phyloP scores from a whole-genome alignment of 2,329 filamentous ascomycete genomes.

The Periconia sp. region DNA sequence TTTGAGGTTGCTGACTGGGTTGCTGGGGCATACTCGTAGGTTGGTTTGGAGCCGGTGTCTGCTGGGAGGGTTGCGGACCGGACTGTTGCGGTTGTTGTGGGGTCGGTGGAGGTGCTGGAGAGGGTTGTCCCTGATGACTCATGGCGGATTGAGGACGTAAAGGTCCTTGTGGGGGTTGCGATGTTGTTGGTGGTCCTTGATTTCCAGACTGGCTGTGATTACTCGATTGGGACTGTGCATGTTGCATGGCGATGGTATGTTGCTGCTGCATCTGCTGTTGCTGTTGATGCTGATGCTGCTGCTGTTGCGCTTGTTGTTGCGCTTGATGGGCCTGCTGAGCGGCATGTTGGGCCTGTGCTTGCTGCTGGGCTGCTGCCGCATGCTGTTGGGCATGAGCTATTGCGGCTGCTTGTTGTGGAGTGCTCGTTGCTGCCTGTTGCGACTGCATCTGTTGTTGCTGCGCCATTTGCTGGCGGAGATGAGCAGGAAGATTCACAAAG shows the following conservation, averaged over 20 bases:
- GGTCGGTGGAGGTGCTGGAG: slow-evolving; percentile 44
- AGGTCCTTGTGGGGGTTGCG: slow-evolving; percentile 44
- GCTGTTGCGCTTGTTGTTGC: slow-evolving; percentile 50
- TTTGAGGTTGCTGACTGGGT: slow-evolving; percentile 30
- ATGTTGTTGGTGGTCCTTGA: slow-evolving; percentile 43
- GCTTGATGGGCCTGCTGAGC: slow-evolving; percentile 50
- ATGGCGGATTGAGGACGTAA: slow-evolving; percentile 47
- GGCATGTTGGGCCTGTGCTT: slow-evolving; percentile 49
- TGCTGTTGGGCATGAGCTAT: slow-evolving; percentile 57
- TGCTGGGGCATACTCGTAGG: slow-evolving; percentile 39
- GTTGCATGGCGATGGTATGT: slow-evolving; percentile 54
- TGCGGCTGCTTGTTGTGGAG: slow-evolving; percentile 49
- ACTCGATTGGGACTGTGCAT: slow-evolving; percentile 56
- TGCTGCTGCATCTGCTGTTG: slow-evolving; percentile 52
- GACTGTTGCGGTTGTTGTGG: slow-evolving; percentile 47
- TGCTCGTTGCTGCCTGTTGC: slow-evolving; percentile 32
- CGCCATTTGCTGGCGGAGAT: slow-evolving; percentile 53
- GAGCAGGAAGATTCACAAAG: slow-evolving; percentile 35
- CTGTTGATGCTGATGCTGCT: slow-evolving; percentile 52
- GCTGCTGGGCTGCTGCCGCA: slow-evolving; percentile 35
- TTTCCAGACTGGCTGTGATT: slow-evolving; percentile 54
- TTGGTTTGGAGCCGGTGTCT: slow-evolving; percentile 48
- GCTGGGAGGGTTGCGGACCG: slow-evolving; percentile 52
- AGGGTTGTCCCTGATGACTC: slow-evolving; percentile 47
- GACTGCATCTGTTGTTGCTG: slow-evolving; percentile 55